Conservation (phyloP, 163 green algal species). For the Chloromonas sp. region DNA sequence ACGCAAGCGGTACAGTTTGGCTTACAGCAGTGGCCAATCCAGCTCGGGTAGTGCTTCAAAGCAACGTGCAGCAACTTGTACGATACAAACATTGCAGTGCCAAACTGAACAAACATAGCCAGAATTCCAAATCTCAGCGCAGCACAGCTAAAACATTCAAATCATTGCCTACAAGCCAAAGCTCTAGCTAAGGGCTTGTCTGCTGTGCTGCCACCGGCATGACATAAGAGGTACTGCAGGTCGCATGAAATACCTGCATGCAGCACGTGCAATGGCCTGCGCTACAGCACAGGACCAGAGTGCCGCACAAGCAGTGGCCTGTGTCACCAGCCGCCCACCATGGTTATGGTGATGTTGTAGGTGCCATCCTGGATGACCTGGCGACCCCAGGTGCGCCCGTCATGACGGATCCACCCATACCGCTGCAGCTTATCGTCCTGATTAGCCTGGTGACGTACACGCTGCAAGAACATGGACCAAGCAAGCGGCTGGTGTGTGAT, state of each 20-base stretch:
- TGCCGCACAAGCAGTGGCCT: background rate
- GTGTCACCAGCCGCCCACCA: conserved; percentile 31
- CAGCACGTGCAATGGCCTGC: background rate
- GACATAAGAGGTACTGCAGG: background rate
- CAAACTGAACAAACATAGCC: background rate
- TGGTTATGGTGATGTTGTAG: conserved; percentile 50
- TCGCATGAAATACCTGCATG: background rate
- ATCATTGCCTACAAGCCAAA: no score
- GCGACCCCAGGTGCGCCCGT: conserved; percentile 69
- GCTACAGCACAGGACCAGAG: background rate
- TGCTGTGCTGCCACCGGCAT: no score
- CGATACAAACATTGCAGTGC: background rate
- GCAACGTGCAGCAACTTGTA: background rate
- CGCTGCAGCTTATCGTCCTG: conserved; percentile 47
- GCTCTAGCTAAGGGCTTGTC: no score
- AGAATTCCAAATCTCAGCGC: background rate
- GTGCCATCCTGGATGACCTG: conserved; percentile 65
- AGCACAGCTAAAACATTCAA: background rate
- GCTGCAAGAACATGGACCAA: background rate
- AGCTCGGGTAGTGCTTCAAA: background rate
- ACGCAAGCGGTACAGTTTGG: background rate
- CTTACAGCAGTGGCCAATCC: background rate
- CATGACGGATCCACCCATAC: conserved; percentile 84
- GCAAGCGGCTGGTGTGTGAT: background rate
- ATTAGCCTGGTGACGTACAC: conserved; percentile 38